A percentile compares a stretch with the other conserved stretches of the same genome.
Conservation (phyloP, 169 alveolate genomes). For the Eimeria acervulina region DNA sequence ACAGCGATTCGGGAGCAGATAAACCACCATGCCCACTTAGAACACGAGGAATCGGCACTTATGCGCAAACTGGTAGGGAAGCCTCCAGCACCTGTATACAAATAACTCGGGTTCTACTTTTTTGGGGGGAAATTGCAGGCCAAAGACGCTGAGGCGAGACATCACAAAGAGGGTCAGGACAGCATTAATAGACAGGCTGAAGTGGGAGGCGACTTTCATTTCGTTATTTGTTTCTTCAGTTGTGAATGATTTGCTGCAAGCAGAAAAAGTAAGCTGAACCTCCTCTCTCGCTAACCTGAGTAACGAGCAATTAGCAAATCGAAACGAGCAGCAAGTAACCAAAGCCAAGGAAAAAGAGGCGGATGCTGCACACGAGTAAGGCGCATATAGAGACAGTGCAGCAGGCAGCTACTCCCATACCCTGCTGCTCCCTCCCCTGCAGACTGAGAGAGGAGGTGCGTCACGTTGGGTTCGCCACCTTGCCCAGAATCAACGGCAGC, state of each 20-base stretch:
- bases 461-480: neutral
- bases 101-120: too few relatives aligned
- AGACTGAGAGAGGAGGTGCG: constrained; percentile 69
- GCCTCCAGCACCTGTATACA: neutral
- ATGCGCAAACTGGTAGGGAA: constrained; percentile 55
- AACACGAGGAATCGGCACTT: constrained; percentile 70
- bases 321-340: neutral
- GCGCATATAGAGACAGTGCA: neutral
- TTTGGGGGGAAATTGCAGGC: constrained; percentile 3
- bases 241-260: constrained; percentile 35
- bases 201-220: neutral
- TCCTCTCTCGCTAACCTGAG: neutral
- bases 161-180: constrained; percentile 61
- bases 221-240: neutral
- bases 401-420: neutral
- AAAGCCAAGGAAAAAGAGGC: constrained; percentile 66
- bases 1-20: constrained; percentile 59
- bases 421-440: neutral
- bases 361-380: constrained; percentile 68
- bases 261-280: constrained; percentile 5
- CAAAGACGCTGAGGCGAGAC: constrained; percentile 61
- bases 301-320: neutral
- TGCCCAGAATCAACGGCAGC: neutral
- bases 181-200: neutral
- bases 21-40: constrained; percentile 53